These are phyloP conservation scores for Aurinia saxatilis DNA, from an alignment of 345 rosid genomes.

Conservation along the genomic window DNA sequence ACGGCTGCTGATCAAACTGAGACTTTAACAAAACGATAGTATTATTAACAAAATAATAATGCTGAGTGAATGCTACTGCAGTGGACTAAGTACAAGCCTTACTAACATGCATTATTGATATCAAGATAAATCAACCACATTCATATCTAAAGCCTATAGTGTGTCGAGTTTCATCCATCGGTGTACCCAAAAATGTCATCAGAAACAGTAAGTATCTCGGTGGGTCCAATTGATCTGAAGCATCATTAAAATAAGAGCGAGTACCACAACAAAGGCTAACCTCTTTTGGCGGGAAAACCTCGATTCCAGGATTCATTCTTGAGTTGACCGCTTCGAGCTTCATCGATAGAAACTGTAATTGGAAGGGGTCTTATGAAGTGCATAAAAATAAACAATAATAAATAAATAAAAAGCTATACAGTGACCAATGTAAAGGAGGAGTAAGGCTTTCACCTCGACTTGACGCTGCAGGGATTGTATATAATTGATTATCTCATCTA, in stretches of 20 bases:
- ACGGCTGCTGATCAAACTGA: slow-evolving; percentile 69
- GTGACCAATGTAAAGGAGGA: neutral
- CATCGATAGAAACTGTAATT: slow-evolving; percentile 81
- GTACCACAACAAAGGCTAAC: slow-evolving; percentile 22
- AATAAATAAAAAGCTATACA: neutral
- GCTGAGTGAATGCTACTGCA: neutral
- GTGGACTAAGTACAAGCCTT: neutral
- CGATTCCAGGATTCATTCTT: slow-evolving; percentile 54
- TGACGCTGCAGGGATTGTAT: slow-evolving; percentile 83
- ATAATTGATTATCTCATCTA: slow-evolving; percentile 91
- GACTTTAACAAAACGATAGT: neutral
- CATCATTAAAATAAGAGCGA: neutral
- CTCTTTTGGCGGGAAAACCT: slow-evolving; percentile 69
- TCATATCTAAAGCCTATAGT: neutral
- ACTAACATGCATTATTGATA: neutral
- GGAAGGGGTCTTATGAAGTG: neutral
- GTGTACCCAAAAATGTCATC: neutral
- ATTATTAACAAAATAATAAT: neutral
- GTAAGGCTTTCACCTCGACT: slow-evolving; percentile 59
- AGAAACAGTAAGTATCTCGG: neutral
- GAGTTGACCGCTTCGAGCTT: slow-evolving; percentile 87
- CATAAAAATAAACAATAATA: neutral
- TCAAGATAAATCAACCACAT: neutral
- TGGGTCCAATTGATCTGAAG: neutral
- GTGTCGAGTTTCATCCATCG: neutral